Base-by-base conservation (phyloP, 495 filamentous ascomycete genomes). In the Jackrogersella minutella region DNA sequence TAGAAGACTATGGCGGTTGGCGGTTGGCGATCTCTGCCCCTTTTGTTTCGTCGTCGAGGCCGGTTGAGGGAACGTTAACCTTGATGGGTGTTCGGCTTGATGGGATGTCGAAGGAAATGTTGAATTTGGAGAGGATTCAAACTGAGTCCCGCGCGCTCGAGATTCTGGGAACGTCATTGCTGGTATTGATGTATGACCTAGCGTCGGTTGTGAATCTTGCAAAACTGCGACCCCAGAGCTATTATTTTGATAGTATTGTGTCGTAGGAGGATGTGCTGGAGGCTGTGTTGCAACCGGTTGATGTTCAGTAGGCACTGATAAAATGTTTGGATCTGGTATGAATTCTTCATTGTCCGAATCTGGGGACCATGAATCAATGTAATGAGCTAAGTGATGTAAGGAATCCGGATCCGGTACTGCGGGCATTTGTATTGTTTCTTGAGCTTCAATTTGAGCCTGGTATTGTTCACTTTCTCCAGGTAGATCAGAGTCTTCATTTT, bases 301-400 rank as follows among this genome's bases (percentile, higher is more conserved):
- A 40, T 65, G 47, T 10, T 67, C 70, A 43, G 62, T 54, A 24
- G 67, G 54, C 3, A 49, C 70, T 0, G 68, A 60, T 10, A 73
- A 58, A 13, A 73, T 73, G 21, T 73, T 68, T 17, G 67, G 70
- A 53, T 73, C 73, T 14, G 67, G 70, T 19, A 71, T 62, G 51
- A 73, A 71, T 31, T 73, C 73, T 43, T 73, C 73, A 53, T 67
- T 73, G 3, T 75, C 70, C 2, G 64, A 49, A 64, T 73, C 70
- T 13, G 40, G 44, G 17, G 50, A 16, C 8, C 59, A 26, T 22
- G 40, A 43, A 10, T 41, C 36, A 39, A 11, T 21, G 31, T 19
- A n/a, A 5, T 26, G 47, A 58, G 43, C n/a, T 34, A 16, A 34
- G n/a, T 50, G 40, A 19, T 37, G 44, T 1, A 52, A 36, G 52